phyloP scores from a whole-genome alignment of 495 filamentous ascomycete genomes.

The Tetracladium marchalianum region DNA sequence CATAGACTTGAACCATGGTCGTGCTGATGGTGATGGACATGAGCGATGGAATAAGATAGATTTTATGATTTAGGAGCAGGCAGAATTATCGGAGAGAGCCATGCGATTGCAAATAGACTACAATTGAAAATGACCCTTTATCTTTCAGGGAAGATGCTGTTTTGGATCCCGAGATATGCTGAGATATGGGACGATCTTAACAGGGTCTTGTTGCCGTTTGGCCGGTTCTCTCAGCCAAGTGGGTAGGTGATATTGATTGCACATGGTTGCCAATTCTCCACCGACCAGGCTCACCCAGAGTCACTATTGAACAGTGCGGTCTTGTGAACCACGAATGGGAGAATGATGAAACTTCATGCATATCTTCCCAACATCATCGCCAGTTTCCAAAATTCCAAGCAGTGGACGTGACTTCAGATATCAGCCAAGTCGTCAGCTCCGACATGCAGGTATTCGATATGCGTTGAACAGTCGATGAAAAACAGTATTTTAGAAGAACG shows the following conservation, averaged over 20 bases:
- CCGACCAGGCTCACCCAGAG: no score
- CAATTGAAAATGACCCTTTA: not conserved
- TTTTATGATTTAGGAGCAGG: not conserved
- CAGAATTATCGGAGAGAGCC: not conserved
- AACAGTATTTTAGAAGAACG: no score
- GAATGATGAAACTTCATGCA: not conserved
- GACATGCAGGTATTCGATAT: not conserved
- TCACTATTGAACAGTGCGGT: no score
- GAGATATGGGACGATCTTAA: no score
- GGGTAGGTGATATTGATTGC: no score
- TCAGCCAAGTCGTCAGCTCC: not conserved
- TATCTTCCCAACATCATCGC: not conserved
- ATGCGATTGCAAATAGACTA: not conserved
- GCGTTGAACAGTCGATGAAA: no score
- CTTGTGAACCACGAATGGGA: not conserved
- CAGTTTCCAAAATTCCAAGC: not conserved
- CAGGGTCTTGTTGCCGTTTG: no score
- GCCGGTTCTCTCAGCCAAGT: no score
- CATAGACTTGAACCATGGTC: conserved; percentile 33
- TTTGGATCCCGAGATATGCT: no score
- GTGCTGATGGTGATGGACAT: not conserved
- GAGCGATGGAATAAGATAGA: not conserved
- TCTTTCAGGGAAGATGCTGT: no score
- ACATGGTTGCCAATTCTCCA: no score
- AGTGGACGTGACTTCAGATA: not conserved